Base-by-base conservation (phyloP, 2,329 filamentous ascomycete species). In the Exophiala spinifera region DNA sequence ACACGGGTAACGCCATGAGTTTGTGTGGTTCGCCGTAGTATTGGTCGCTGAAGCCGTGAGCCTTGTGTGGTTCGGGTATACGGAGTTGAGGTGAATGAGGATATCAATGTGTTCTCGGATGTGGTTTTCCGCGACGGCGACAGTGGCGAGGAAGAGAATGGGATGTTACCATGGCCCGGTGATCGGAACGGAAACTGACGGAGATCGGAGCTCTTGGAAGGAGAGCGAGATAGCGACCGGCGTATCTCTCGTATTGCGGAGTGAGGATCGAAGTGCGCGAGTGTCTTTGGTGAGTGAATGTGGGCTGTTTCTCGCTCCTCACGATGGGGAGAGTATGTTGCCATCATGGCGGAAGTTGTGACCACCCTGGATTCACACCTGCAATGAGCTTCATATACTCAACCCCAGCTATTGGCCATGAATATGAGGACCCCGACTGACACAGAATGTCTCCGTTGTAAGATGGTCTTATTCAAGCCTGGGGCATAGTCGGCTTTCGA, bases 201-300 rank as follows among this genome's bases (percentile, higher is more conserved):
- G 53, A 82, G 80, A 69, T 94, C 57, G 15, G 57, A 80, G 40
- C 76, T 77, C 70, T 94, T 95, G 28, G 92, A 96, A 10, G 92
- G 92, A n/a, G 92, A 96, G 65, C 91, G 83, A 53, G 91, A 96
- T 60, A 96, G 79, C 21, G 92, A 96, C 64, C 90, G 88, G 61
- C 91, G 83, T 55, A 96, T 78, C 65, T 90, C 88, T 67, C 89
- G 83, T 60, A 96, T 88, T 55, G 88, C 86, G 47, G 88, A 85
- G 58, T 88, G 86, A 61, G 89, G 84, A 75, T 95, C 89, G 65
- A 92, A 87, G 72, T 88, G 86, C 70, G 89, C 88, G 58, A 84
- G 83, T 66, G 89, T 85, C 45, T 88, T 92, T 55, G 92, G 91
- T 59, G 91, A 96, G 61, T 90, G 86, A 65, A 96, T 79, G 67